Percentiles rank a stretch among this genome's conserved stretches.
Evolutionary conservation across 495 filamentous ascomycete genomes (phyloP).

Genomic region (Apodospora peruviana): DNA sequence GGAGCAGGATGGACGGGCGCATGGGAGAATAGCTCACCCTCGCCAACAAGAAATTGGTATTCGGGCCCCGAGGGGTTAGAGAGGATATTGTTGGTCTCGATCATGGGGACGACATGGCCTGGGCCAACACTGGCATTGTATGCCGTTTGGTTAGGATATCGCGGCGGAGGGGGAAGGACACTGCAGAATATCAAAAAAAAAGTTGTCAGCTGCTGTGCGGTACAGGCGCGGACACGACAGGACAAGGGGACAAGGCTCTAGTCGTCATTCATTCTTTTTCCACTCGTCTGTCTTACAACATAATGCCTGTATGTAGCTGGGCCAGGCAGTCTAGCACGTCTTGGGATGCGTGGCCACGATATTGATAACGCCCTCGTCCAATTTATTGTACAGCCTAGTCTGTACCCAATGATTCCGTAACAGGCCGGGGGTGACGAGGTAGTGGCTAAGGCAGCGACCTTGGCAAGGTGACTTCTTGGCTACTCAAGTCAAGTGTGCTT

Average conservation of each 20-base stretch:
- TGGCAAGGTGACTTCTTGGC: neutral
- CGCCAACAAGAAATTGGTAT: conserved; percentile 80
- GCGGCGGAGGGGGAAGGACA: conserved; percentile 78
- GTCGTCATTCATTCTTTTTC: too few relatives aligned
- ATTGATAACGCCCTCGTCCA: too few relatives aligned
- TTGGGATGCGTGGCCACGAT: too few relatives aligned
- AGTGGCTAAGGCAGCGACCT: too few relatives aligned
- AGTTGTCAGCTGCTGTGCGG: conserved; percentile 11
- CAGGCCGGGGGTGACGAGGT: too few relatives aligned
- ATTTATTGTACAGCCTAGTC: neutral
- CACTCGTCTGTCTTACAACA: conserved; percentile 27
- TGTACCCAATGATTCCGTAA: too few relatives aligned
- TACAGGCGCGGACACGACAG: neutral
- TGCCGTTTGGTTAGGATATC: conserved; percentile 64
- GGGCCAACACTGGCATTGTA: conserved; percentile 61
- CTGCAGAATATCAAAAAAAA: conserved; percentile 34
- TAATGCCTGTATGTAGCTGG: conserved; percentile 4
- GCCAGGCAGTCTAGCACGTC: neutral
- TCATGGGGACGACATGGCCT: conserved; percentile 60
- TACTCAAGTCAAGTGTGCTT: too few relatives aligned
- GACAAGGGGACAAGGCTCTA: neutral
- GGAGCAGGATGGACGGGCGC: too few relatives aligned
- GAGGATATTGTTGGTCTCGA: conserved; percentile 90
- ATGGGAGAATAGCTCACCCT: conserved; percentile 54
- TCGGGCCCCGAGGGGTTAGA: conserved; percentile 73